phyloP scores from a whole-genome alignment of 768 basidiomycete genomes.

The Calocera viscosa region DNA sequence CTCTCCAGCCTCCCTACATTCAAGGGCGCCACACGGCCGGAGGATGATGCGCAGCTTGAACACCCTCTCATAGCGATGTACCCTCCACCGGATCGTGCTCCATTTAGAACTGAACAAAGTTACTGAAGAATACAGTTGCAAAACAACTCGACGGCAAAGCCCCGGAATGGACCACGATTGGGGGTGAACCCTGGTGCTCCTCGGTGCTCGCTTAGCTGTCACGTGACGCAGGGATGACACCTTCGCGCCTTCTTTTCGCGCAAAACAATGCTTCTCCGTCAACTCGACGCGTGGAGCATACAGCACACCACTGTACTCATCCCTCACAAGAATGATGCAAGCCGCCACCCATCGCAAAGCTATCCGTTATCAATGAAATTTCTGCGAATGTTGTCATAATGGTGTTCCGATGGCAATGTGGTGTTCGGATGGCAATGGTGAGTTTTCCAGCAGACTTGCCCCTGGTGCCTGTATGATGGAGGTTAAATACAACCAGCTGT shows the following conservation, averaged over 20 bases:
- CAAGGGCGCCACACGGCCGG: too few species aligned
- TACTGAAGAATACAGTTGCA: too few species aligned
- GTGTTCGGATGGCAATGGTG: background rate
- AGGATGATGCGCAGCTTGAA: too few species aligned
- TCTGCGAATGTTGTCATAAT: background rate
- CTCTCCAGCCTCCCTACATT: too few species aligned
- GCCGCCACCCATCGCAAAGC: background rate
- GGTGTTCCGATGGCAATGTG: background rate
- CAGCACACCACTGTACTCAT: background rate
- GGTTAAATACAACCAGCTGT: background rate
- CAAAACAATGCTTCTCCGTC: background rate
- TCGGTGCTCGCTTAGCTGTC: background rate
- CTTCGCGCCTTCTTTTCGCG: constrained; percentile 2
- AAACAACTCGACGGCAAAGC: too few species aligned
- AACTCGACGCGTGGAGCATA: background rate
- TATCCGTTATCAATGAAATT: background rate
- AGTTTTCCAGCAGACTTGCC: background rate
- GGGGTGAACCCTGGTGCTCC: too few species aligned
- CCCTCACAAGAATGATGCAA: background rate
- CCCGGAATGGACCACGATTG: too few species aligned
- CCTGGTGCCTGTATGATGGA: background rate
- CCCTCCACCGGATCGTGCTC: too few species aligned
- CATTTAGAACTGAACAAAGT: too few species aligned
- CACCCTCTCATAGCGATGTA: too few species aligned
- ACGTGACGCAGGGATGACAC: background rate